phyloP scores from a whole-genome alignment of 371 early-diverging fungal species.

The Basidiobolus meristosporus region DNA sequence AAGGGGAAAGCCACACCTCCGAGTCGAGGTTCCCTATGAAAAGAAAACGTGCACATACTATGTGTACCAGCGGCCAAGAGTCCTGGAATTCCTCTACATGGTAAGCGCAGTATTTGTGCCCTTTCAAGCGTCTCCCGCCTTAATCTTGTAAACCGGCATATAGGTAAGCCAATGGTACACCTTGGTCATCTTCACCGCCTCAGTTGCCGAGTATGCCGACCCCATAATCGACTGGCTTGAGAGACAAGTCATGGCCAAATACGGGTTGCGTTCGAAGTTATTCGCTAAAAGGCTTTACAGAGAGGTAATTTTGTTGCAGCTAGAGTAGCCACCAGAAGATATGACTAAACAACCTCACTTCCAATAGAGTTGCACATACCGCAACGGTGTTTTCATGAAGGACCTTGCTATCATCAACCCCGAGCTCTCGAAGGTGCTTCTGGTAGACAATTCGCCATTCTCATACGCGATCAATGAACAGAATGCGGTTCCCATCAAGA shows the following conservation, averaged over 20 bases:
- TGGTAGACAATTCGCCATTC: conserved; percentile 80
- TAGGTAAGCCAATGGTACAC: conserved; percentile 91
- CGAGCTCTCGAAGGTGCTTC: conserved; percentile 70
- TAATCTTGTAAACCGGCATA: no score
- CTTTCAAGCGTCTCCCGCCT: no score
- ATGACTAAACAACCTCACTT: no score
- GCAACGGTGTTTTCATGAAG: conserved; percentile 69
- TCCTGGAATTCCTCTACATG: no score
- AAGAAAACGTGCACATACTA: no score
- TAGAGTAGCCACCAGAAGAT: neutral
- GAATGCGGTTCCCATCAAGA: no score
- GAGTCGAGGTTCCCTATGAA: no score
- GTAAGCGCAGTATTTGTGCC: no score
- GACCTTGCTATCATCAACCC: conserved; percentile 63
- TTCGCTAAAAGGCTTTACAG: conserved; percentile 71
- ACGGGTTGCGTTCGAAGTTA: conserved; percentile 41
- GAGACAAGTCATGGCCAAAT: conserved; percentile 73
- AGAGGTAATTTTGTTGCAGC: conserved; percentile 20
- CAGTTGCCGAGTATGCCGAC: conserved; percentile 92
- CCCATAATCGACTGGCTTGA: no score
- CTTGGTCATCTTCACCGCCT: conserved; percentile 91
- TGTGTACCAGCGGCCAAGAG: no score
- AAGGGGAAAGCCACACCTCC: no score
- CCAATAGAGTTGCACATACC: conserved; percentile 50
- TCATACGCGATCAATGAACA: conserved; percentile 71